Conservation (phyloP, 106 monocot species). For the Acorus gramineus region DNA sequence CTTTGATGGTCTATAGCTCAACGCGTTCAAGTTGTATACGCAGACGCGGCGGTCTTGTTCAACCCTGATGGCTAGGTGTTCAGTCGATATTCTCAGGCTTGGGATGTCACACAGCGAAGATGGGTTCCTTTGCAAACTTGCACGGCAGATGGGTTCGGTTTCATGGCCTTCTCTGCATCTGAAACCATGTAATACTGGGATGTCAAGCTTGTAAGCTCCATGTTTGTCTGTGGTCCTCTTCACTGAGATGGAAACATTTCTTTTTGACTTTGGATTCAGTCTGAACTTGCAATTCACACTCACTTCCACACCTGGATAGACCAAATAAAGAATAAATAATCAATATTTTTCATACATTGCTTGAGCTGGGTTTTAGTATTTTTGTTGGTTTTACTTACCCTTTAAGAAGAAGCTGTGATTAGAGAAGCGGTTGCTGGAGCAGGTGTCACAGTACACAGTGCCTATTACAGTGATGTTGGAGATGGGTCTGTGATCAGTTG, state of each 20-base stretch:
- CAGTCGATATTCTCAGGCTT: slow-evolving; percentile 40
- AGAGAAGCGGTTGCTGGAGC: slow-evolving; percentile 82
- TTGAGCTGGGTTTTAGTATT: no score
- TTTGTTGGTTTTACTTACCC: slow-evolving; percentile 22
- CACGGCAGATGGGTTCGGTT: slow-evolving; percentile 60
- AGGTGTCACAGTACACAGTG: slow-evolving; percentile 87
- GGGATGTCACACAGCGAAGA: slow-evolving; percentile 57
- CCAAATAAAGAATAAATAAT: neutral
- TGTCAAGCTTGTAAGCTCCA: slow-evolving; percentile 64
- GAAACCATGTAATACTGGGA: slow-evolving; percentile 73
- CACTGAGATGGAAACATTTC: slow-evolving; percentile 41
- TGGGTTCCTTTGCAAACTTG: slow-evolving; percentile 43
- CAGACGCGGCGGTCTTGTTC: slow-evolving; percentile 31
- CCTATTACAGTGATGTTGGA: slow-evolving; percentile 79
- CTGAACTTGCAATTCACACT: slow-evolving; percentile 59
- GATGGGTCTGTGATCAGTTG: slow-evolving; percentile 1
- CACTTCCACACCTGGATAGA: slow-evolving; percentile 59
- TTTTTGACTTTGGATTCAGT: slow-evolving; percentile 17
- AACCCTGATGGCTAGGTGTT: slow-evolving; percentile 42
- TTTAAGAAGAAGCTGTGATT: slow-evolving; percentile 78
- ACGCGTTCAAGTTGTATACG: slow-evolving; percentile 67
- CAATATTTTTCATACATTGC: no score
- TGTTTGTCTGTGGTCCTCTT: slow-evolving; percentile 56
- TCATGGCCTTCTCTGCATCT: slow-evolving; percentile 46
- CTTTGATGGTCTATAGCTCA: slow-evolving; percentile 61